A percentile compares a stretch with the other conserved stretches of the same genome.
Evolutionary conservation across 768 basidiomycete species (phyloP).

Genomic region (Trametes elegans): DNA sequence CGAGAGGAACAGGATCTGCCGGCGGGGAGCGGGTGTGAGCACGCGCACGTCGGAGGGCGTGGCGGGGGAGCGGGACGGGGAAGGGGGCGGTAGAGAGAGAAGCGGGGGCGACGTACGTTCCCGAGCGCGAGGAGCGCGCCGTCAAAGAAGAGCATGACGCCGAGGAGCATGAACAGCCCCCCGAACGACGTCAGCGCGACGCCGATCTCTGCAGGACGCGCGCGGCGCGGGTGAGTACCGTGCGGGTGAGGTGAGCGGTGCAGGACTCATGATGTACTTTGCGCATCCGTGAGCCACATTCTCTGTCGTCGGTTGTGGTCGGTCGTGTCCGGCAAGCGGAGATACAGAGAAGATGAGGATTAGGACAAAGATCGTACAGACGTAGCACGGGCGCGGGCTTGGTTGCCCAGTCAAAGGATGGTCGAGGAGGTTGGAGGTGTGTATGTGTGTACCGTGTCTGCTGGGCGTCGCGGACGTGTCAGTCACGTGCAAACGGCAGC

Average conservation of each 20-base stretch:
- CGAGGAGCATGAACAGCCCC: slow-evolving; percentile 92
- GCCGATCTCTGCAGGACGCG: slow-evolving; percentile 73
- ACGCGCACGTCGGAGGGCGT: too few species aligned
- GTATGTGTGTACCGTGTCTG: too few species aligned
- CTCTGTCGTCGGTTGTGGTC: slow-evolving; percentile 3
- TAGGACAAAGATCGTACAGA: not conserved
- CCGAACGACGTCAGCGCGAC: slow-evolving; percentile 97
- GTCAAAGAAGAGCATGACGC: slow-evolving; percentile 95
- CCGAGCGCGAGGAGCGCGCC: slow-evolving; percentile 94
- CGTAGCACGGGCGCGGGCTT: not conserved
- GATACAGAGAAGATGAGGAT: not conserved
- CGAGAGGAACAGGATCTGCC: slow-evolving; percentile 91
- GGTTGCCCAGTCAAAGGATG: too few species aligned
- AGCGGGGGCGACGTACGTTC: slow-evolving; percentile 60
- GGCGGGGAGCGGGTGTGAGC: not conserved
- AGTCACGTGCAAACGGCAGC: not conserved
- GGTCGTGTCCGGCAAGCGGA: not conserved
- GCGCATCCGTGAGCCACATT: slow-evolving; percentile 69
- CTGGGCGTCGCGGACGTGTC: not conserved
- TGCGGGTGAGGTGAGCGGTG: not conserved
- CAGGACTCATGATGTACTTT: slow-evolving; percentile 47
- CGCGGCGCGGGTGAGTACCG: not conserved
- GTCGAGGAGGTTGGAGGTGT: too few species aligned
- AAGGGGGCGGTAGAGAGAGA: slow-evolving; percentile 6
- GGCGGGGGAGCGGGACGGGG: too few species aligned